Conservation (phyloP, 2,329 filamentous ascomycete genomes). For the Zymoseptoria tritici region DNA sequence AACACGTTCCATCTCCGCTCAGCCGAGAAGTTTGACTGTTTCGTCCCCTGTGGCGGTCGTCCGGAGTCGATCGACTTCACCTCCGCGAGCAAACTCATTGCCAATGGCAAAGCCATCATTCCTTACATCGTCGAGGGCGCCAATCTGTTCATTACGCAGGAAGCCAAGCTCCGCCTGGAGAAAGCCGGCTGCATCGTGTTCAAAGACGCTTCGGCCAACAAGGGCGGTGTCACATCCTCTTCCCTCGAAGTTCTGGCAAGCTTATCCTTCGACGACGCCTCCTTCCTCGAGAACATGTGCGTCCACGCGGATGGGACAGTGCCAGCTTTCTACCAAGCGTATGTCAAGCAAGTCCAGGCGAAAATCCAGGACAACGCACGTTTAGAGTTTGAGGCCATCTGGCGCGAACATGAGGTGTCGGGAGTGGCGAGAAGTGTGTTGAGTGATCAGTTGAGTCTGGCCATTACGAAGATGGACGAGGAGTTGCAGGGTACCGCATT, state of each 20-base stretch:
- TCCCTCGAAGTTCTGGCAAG: slow-evolving; percentile 93
- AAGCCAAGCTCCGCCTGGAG: slow-evolving; percentile 91
- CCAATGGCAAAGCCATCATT: slow-evolving; percentile 76
- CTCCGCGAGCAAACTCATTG: slow-evolving; percentile 78
- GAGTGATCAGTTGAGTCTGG: slow-evolving; percentile 80
- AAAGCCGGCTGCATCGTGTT: slow-evolving; percentile 90
- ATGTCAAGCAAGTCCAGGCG: slow-evolving; percentile 84
- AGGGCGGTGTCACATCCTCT: slow-evolving; percentile 95
- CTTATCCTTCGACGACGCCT: slow-evolving; percentile 82
- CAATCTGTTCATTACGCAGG: slow-evolving; percentile 97
- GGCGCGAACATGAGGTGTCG: slow-evolving; percentile 83
- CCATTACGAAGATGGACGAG: slow-evolving; percentile 94
- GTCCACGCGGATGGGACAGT: slow-evolving; percentile 66
- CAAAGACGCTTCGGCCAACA: slow-evolving; percentile 98
- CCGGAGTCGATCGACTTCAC: slow-evolving; percentile 94
- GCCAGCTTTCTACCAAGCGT: slow-evolving; percentile 85
- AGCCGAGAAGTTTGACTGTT: slow-evolving; percentile 64
- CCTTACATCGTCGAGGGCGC: slow-evolving; percentile 97
- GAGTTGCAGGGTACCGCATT: slow-evolving; percentile 89
- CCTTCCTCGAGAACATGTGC: slow-evolving; percentile 93
- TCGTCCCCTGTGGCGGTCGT: slow-evolving; percentile 92
- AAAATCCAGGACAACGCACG: slow-evolving; percentile 86
- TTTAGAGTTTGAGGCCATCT: slow-evolving; percentile 96
- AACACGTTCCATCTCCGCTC: slow-evolving; percentile 91
- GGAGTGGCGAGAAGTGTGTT: slow-evolving; percentile 75